These are phyloP conservation scores for Mycena indigotica DNA, from an alignment of 768 basidiomycete species.

Conservation along the genomic window DNA sequence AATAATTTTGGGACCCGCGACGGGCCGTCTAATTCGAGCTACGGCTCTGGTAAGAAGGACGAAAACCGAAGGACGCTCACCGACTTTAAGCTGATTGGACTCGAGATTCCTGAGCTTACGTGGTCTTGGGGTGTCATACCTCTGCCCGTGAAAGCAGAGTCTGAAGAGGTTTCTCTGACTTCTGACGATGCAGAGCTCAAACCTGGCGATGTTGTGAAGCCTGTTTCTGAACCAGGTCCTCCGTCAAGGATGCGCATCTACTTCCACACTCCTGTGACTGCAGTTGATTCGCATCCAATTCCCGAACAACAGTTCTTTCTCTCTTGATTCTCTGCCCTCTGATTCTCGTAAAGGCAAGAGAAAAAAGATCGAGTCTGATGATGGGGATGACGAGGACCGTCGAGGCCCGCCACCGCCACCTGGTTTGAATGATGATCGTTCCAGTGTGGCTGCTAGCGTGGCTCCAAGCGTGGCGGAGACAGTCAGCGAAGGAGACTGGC, in stretches of 20 bases:
- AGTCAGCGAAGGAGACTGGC: conserved; percentile 81
- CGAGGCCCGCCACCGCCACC: conserved; percentile 71
- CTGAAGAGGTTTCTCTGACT: conserved; percentile 36
- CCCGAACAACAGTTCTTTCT: conserved; percentile 58
- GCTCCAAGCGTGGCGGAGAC: conserved; percentile 73
- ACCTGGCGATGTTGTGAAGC: conserved; percentile 34
- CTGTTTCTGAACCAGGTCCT: conserved; percentile 39
- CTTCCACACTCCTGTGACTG: conserved; percentile 86
- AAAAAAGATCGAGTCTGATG: conserved; percentile 89
- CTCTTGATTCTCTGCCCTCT: conserved; percentile 49
- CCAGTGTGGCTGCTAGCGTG: conserved; percentile 58
- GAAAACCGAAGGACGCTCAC: conserved; percentile 91
- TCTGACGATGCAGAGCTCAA: conserved; percentile 35
- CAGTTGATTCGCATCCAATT: conserved; percentile 78
- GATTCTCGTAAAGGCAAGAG: conserved; percentile 80
- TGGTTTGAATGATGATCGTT: conserved; percentile 56
- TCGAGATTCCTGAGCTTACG: conserved; percentile 77
- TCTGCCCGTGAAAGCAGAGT: conserved; percentile 35
- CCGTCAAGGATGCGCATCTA: conserved; percentile 88
- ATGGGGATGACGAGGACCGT: conserved; percentile 75
- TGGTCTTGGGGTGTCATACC: conserved; percentile 86
- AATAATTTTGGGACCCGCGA: conserved; percentile 52
- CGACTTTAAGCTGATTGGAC: conserved; percentile 95
- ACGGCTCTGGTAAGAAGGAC: conserved; percentile 73
- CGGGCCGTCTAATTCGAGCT: conserved; percentile 45